Base-by-base conservation (phyloP, 1,284 basidiomycete species). In the Puccinia triticina region DNA sequence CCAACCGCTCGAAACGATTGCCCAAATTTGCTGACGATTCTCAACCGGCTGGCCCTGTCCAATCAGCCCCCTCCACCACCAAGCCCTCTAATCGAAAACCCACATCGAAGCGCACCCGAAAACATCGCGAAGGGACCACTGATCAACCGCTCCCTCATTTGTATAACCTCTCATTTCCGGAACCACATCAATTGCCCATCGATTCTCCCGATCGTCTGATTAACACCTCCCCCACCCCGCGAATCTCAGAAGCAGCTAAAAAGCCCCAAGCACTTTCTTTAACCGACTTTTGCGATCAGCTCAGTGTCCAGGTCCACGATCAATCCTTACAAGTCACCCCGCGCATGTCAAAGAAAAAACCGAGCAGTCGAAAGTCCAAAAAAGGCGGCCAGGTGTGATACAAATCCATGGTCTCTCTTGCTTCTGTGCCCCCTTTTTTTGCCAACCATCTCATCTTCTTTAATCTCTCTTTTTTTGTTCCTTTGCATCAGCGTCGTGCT, bases 201-300 rank as follows among this genome's bases (percentile, higher is more conserved):
- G 74, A 61, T 7, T 43, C 43, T 26, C 59, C 57, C 32, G 48
- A 50, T 53, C 69, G 46, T 34, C 2, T 32, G 7, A 50, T 11
- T 5, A 53, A 72, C 26, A 21, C 69, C 2, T 72, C 69, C 0
- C 69, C 69, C 7, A 72, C 69, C 23, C 43, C 43, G 34, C 46
- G 26, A 11, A 53, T 18, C 0, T 34, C 74, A 23, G 50, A 57
- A 29, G 4, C 37, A 14, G n/a, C 74, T 2, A 37, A 23, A 29
- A 76, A 76, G 37, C 40, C 18, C 14, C 69, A 48, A 18, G 48
- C 16, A 32, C 69, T 72, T 23, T 53, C 69, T 1, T 34, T 72
- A 34, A 50, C n/a, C 46, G 46, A 72, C 18, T 53, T 72, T 72
- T 72, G 69, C 21, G 69, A 72, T 16, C 69, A 72, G n/a, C 69